Conservation (phyloP, 2,329 filamentous ascomycete species). For the Tetracladium maxilliforme region DNA sequence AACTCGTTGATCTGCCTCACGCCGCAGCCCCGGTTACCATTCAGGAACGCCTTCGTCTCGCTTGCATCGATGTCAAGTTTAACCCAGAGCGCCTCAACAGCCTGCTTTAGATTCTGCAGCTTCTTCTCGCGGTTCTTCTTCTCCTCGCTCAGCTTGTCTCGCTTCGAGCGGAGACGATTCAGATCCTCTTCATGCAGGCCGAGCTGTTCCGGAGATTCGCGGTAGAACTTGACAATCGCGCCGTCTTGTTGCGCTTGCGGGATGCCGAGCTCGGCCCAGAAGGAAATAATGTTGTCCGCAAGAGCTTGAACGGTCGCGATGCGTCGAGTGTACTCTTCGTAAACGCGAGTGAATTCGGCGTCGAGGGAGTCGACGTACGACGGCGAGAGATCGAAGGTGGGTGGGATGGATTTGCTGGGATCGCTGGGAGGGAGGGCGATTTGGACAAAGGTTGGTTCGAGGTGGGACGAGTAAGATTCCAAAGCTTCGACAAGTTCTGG, state of each 20-base stretch:
- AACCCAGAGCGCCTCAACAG: conserved; percentile 81
- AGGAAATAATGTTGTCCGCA: conserved; percentile 74
- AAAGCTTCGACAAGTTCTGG: conserved; percentile 84
- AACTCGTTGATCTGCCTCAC: conserved; percentile 90
- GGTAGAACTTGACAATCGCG: conserved; percentile 76
- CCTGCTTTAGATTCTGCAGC: conserved; percentile 58
- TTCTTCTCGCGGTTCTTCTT: conserved; percentile 69
- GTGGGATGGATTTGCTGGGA: conserved; percentile 60
- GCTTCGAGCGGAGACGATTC: conserved; percentile 52
- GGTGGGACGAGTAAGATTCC: conserved; percentile 90
- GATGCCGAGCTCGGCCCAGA: conserved; percentile 92
- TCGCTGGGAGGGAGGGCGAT: conserved; percentile 74
- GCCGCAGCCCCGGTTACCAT: conserved; percentile 79
- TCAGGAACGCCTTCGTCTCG: conserved; percentile 75
- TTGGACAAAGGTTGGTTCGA: conserved; percentile 77
- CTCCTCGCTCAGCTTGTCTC: conserved; percentile 75
- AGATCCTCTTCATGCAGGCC: conserved; percentile 85
- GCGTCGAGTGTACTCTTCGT: conserved; percentile 87
- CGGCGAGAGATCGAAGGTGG: conserved; percentile 84
- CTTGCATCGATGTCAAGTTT: conserved; percentile 70
- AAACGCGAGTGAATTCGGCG: conserved; percentile 82
- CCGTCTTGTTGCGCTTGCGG: conserved; percentile 86
- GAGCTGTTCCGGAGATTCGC: conserved; percentile 83
- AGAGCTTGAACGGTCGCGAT: conserved; percentile 60
- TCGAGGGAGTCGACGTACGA: conserved; percentile 79